phyloP scores from a whole-genome alignment of 257 asterid genomes.

The Nicotiana knightiana region DNA sequence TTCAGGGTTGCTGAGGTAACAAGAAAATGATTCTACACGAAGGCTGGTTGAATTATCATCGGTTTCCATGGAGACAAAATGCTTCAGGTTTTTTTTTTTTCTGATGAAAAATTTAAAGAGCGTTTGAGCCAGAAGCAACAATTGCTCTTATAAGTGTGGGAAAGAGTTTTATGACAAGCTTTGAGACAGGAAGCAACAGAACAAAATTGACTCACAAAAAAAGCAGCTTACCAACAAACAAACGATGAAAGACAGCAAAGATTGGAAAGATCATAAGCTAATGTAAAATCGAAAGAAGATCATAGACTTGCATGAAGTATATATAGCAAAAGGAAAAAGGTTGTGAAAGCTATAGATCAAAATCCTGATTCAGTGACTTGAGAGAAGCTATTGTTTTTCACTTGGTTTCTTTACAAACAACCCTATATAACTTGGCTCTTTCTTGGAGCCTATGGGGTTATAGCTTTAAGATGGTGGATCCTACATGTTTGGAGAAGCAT shows the following conservation, averaged over 20 bases:
- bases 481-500: slow-evolving; percentile 18
- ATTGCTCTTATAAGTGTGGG: not conserved
- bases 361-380: not conserved
- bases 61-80: slow-evolving; percentile 40
- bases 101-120: not conserved
- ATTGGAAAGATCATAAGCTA: not conserved
- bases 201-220: not conserved
- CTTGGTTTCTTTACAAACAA: not conserved
- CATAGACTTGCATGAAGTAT: not conserved
- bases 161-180: not conserved
- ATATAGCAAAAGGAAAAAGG: not conserved
- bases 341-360: not conserved
- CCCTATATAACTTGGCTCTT: not conserved
- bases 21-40: slow-evolving; percentile 80
- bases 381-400: not conserved
- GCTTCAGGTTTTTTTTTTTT: not conserved
- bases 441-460: not conserved
- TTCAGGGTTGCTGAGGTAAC: slow-evolving; percentile 53
- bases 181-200: slow-evolving; percentile 4
- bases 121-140: not conserved
- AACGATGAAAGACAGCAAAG: not conserved
- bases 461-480: slow-evolving; percentile 18
- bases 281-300: not conserved
- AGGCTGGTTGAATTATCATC: slow-evolving; percentile 38
- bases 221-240: not conserved